A percentile compares a stretch with the other conserved stretches of the same genome.
These are phyloP conservation scores for Brachypodium distachyon DNA, from an alignment of 202 grass and related monocot species.

Conservation along the genomic window DNA sequence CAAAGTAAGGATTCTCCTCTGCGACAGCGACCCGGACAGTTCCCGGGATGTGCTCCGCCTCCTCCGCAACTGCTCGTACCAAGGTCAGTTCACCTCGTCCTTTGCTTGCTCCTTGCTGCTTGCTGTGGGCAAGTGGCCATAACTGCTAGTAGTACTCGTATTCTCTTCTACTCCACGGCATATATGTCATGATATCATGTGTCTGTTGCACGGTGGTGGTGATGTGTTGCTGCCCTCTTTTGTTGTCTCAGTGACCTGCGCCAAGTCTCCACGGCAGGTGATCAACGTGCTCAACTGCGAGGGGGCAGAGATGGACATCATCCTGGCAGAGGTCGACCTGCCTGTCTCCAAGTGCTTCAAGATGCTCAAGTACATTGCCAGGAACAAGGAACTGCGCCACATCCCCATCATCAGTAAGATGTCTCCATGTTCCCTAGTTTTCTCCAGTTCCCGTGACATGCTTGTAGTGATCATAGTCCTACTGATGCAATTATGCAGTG, in stretches of 20 bases:
- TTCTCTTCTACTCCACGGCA: background rate
- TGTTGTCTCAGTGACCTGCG: constrained; percentile 56
- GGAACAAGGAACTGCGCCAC: constrained; percentile 71
- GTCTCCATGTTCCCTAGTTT: background rate
- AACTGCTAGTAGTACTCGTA: background rate
- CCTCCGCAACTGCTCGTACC: constrained; percentile 88
- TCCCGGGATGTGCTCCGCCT: constrained; percentile 72
- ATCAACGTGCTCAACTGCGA: constrained; percentile 67
- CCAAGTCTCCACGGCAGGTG: constrained; percentile 70
- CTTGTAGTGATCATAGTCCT: background rate
- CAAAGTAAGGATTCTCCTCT: constrained; percentile 87
- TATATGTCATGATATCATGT: too few relatives aligned
- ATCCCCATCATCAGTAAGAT: constrained; percentile 93
- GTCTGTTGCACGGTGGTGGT: background rate
- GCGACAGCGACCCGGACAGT: constrained; percentile 64
- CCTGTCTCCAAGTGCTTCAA: constrained; percentile 79
- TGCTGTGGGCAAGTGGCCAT: background rate
- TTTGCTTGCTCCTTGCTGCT: too few relatives aligned
- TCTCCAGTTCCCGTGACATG: background rate
- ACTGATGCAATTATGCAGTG: constrained; percentile 37
- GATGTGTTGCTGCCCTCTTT: background rate
- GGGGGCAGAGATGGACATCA: constrained; percentile 74
- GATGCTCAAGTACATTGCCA: constrained; percentile 94
- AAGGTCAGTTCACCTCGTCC: constrained; percentile 44
- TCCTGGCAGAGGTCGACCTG: constrained; percentile 86